Conservation (phyloP, 1,139 yeast genomes). For the Geotrichum armillariae region DNA sequence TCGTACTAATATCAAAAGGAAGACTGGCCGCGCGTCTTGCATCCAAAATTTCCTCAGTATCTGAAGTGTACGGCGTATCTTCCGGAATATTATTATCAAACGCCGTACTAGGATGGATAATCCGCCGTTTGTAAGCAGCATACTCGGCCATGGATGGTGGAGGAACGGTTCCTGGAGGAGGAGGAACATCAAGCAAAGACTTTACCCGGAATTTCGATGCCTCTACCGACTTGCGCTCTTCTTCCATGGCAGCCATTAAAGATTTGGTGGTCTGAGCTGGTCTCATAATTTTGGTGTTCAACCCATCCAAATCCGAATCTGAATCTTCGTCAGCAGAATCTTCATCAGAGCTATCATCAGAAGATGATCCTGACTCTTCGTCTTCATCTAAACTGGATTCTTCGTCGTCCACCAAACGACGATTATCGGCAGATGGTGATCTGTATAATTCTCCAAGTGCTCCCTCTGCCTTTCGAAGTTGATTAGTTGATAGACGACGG, state of each 20-base stretch:
- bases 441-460: constrained; percentile 28
- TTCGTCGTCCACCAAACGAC: constrained; percentile 24
- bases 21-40: constrained; percentile 61
- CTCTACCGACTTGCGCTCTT: constrained; percentile 32
- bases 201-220: constrained; percentile 39
- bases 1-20: constrained; percentile 60
- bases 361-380: constrained; percentile 25
- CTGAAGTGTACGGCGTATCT: constrained; percentile 65
- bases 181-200: constrained; percentile 42
- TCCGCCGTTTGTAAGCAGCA: constrained; percentile 45
- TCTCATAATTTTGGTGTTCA: constrained; percentile 21
- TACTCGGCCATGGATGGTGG: constrained; percentile 56
- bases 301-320: constrained; percentile 23
- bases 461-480: constrained; percentile 31
- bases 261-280: constrained; percentile 45
- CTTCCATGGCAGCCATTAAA: constrained; percentile 37
- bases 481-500: constrained; percentile 29
- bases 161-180: constrained; percentile 38
- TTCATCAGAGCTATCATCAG: constrained; percentile 57
- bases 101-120: constrained; percentile 45
- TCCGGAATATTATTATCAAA: constrained; percentile 33
- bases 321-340: constrained; percentile 48
- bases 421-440: constrained; percentile 21
- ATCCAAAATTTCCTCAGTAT: constrained; percentile 67
- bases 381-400: constrained; percentile 25